Base-by-base conservation (phyloP, 2,329 filamentous ascomycete genomes). In the Aspergillus sp. region DNA sequence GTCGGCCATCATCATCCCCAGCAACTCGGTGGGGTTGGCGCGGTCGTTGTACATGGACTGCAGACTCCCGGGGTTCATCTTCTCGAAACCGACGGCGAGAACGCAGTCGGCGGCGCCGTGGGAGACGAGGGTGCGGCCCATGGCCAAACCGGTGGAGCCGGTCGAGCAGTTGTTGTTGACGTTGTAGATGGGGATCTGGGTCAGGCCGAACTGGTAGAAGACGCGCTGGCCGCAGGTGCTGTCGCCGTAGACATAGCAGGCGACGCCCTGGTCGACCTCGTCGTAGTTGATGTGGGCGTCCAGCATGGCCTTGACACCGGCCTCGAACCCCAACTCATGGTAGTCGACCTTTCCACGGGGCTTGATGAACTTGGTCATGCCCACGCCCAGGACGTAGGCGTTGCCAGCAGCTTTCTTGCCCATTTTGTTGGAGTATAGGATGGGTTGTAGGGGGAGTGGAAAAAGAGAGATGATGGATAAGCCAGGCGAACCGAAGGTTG, bases 341-440 rank as follows among this genome's bases (percentile, higher is more conserved):
- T 95, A 95, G 67, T 94, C 86, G 44, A 93, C 83, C 59, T 89
- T 89, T 57, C 86, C 85, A 35, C 88, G 78, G 26, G 88, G 88
- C 70, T 95, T 95, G 75, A 95, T 89, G 74, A 96, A 96, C 66
- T 93, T 93, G 66, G 89, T 96, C 85, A 96, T 91, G 67, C 89
- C 89, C 48, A 96, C 91, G 68, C 89, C 89, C 40, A 96, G 78
- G 56, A 96, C 84, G 71, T 96, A 96, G 70, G 72, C 71, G 48
- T 72, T 71, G 42, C 68, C 63, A 34, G 57, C 54, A 52, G 59
- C 47, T 45, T 71, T 70, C 47, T 68, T 66, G 43, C 60, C 64
- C 70, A 74, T 74, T 40, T 32, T 68, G 52, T 28, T n/a, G n/a
- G n/a, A n/a, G n/a, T n/a, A n/a, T n/a, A 26, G 3, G 12, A 35